Evolutionary conservation across 257 asterid genomes (phyloP).

Genomic region (Scutellaria baicalensis): DNA sequence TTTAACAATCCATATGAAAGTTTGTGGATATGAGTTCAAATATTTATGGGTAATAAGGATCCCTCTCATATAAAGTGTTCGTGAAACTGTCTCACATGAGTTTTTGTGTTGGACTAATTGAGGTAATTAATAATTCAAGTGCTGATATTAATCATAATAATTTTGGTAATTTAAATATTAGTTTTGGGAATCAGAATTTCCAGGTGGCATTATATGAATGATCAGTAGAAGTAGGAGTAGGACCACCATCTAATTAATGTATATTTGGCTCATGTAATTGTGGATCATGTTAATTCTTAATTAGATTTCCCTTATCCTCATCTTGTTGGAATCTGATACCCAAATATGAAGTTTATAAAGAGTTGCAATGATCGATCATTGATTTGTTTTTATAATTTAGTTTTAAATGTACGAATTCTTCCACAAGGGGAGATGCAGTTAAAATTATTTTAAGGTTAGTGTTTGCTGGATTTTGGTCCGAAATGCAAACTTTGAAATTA

Average conservation of each 20-base stretch:
- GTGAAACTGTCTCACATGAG: too few relatives aligned
- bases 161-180: neutral
- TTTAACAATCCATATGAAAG: too few relatives aligned
- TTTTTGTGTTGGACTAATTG: too few relatives aligned
- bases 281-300: neutral
- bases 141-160: too few relatives aligned
- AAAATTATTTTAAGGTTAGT: too few relatives aligned
- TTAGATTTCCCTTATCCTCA: neutral
- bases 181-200: slow-evolving; percentile 2
- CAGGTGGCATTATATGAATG: neutral
- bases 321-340: slow-evolving; percentile 16
- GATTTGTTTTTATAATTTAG: neutral
- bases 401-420: too few relatives aligned
- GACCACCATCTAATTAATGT: neutral
- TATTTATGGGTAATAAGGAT: too few relatives aligned
- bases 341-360: neutral
- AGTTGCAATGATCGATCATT: neutral
- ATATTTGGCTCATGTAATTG: neutral
- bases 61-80: too few relatives aligned
- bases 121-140: neutral
- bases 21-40: too few relatives aligned
- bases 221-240: neutral
- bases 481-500: too few relatives aligned
- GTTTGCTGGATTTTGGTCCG: too few relatives aligned
- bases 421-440: too few relatives aligned